Evolutionary conservation across 2,329 filamentous ascomycete genomes (phyloP), one percentile per base, ranked within the genome.

Genomic region (Grosmannia clavigera): DNA sequence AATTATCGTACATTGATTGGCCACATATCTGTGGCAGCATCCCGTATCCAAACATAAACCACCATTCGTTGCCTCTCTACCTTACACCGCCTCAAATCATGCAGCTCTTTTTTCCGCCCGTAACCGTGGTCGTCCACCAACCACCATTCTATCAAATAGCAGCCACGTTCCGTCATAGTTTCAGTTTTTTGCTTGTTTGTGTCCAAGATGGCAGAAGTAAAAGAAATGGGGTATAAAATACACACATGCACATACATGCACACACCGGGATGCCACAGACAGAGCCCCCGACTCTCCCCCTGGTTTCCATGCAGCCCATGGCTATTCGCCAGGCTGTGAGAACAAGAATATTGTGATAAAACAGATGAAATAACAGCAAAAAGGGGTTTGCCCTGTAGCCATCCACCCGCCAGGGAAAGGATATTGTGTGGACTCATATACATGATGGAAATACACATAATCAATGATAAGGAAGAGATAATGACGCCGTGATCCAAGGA

Each of bases 211-310:
- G 22, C 52, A 40, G 31, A 46, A 58, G 33, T 46, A 46, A 48
- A 55, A 25, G 51, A 55, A 55, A 27, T n/a, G 22, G 55, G 55
- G 55, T 57, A 57, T 50, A 58, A 40, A 50, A 58, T 51, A 58
- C 56, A 58, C 46, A 51, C 52, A 55, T 55, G 33, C 38, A 58
- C 56, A 58, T 31, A 51, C 52, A 55, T 55, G 33, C 38, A 50
- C 29, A 57, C 19, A 50, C 19, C 9, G 31, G 52, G 33, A 33
- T 35, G 33, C 31, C 40, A n/a, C 12, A 57, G 11, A 27, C 11
- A 25, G 25, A 19, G 16, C 55, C 55, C 22, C 16, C 7, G 10
- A 46, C 27, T 57, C 38, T 57, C 25, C 11, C 48, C 22, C 14
- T 14, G 5, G 22, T 27, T n/a, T 31, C 25, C 27, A 25, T 19